These are phyloP conservation scores for Strobilomyces echinocephalus DNA, from an alignment of 768 basidiomycete genomes.

Conservation along the genomic window DNA sequence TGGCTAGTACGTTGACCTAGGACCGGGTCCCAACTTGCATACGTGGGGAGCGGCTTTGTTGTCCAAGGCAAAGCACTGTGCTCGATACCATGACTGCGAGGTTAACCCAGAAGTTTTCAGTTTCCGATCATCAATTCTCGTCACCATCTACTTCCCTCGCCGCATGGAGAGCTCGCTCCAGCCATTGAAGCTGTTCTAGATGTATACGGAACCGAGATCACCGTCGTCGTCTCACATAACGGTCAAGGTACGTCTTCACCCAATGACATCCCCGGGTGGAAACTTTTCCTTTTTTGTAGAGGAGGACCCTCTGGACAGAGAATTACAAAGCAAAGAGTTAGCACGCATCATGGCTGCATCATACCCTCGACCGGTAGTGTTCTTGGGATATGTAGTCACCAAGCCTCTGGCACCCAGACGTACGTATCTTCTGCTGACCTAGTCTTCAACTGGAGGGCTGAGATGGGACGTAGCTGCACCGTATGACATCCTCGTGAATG, in stretches of 20 bases:
- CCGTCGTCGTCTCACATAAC: slow-evolving; percentile 86
- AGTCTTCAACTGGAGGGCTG: slow-evolving; percentile 4
- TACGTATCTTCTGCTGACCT: slow-evolving; percentile 37
- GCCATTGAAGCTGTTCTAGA: slow-evolving; percentile 85
- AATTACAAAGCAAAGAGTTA: slow-evolving; percentile 76
- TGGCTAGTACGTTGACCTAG: slow-evolving; percentile 75
- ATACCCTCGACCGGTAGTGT: slow-evolving; percentile 70
- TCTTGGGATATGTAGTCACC: slow-evolving; percentile 79
- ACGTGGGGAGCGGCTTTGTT: slow-evolving; percentile 86
- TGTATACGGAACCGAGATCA: slow-evolving; percentile 70
- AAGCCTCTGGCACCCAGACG: slow-evolving; percentile 59
- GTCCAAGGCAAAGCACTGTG: slow-evolving; percentile 51
- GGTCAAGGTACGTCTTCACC: slow-evolving; percentile 66
- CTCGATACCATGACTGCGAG: background rate
- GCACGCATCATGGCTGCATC: slow-evolving; percentile 71
- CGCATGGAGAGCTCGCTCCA: slow-evolving; percentile 79
- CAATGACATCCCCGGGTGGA: background rate
- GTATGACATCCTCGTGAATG: slow-evolving; percentile 70
- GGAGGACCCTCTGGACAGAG: slow-evolving; percentile 84
- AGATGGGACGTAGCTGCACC: slow-evolving; percentile 51
- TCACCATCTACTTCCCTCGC: slow-evolving; percentile 85
- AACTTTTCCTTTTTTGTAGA: slow-evolving; percentile 39
- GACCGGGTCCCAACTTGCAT: slow-evolving; percentile 82
- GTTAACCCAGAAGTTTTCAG: slow-evolving; percentile 31
- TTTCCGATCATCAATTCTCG: slow-evolving; percentile 85